These are phyloP conservation scores for Cairneyella variabilis DNA, from an alignment of 495 filamentous ascomycete species.

Conservation along the genomic window DNA sequence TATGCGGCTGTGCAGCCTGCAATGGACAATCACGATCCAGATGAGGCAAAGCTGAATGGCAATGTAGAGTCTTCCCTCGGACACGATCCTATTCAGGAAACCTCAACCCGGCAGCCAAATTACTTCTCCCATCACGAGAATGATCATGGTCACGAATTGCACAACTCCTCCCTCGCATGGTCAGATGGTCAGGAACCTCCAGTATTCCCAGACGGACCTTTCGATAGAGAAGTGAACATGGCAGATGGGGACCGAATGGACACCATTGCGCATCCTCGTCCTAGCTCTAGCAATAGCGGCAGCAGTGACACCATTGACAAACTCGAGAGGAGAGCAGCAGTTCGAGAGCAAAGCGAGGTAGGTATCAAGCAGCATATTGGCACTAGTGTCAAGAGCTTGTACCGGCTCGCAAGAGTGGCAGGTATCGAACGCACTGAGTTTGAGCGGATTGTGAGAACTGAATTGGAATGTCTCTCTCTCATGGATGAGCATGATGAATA, in stretches of 20 bases:
- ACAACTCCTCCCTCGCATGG: conserved; percentile 12
- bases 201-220: background rate
- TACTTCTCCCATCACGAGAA: conserved; percentile 7
- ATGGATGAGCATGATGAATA: conserved; percentile 71
- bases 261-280: conserved; percentile 40
- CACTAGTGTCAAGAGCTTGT: conserved; percentile 84
- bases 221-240: background rate
- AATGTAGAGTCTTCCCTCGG: conserved; percentile 20
- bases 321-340: conserved; percentile 58
- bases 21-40: conserved; percentile 83
- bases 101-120: conserved; percentile 8
- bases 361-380: conserved; percentile 88
- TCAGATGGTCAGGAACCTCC: background rate
- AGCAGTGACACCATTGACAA: conserved; percentile 57
- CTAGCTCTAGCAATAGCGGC: conserved; percentile 50
- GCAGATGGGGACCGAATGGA: background rate
- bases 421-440: conserved; percentile 86
- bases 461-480: conserved; percentile 73
- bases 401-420: conserved; percentile 68
- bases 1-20: conserved; percentile 88
- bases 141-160: conserved; percentile 8
- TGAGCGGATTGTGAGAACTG: conserved; percentile 71
- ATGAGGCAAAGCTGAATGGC: conserved; percentile 44
- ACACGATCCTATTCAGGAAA: conserved; percentile 16
- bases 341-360: conserved; percentile 63